Percentiles rank a stretch among this genome's conserved stretches.
Conservation (phyloP, 1,139 yeast species). For the Diutina mesorugosa region DNA sequence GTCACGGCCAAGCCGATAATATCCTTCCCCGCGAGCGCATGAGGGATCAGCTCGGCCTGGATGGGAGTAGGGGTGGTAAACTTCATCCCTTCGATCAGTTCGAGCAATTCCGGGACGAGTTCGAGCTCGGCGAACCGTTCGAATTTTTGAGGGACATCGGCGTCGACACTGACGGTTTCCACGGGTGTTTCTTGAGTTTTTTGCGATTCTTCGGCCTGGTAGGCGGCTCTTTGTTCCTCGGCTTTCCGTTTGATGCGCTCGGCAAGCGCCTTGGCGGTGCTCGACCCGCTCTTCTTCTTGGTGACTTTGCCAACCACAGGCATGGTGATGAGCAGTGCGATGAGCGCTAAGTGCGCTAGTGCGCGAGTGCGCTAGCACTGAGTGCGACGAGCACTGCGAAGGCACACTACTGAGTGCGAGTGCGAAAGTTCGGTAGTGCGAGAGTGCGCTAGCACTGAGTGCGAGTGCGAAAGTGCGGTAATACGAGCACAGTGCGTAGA, state of each 20-base stretch:
- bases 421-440: no score
- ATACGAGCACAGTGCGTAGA: no score
- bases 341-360: not conserved
- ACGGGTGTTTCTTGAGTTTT: constrained; percentile 3
- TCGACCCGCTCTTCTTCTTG: not conserved
- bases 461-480: no score
- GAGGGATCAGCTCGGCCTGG: constrained; percentile 85
- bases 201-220: constrained; percentile 3
- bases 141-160: constrained; percentile 18
- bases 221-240: constrained; percentile 10
- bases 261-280: constrained; percentile 15
- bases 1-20: constrained; percentile 76
- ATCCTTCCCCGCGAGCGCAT: constrained; percentile 77
- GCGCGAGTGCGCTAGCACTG: no score
- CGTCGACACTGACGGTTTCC: constrained; percentile 3
- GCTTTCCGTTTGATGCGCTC: constrained; percentile 46
- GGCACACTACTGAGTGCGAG: no score
- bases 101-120: constrained; percentile 70
- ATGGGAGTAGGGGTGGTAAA: constrained; percentile 75
- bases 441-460: no score
- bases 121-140: constrained; percentile 37
- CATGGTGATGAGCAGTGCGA: not conserved
- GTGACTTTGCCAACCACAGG: not conserved
- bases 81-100: constrained; percentile 60
- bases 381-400: no score